Base-by-base conservation (phyloP, 164 flowering plant species). In the Tetrastigma voinierianum region DNA sequence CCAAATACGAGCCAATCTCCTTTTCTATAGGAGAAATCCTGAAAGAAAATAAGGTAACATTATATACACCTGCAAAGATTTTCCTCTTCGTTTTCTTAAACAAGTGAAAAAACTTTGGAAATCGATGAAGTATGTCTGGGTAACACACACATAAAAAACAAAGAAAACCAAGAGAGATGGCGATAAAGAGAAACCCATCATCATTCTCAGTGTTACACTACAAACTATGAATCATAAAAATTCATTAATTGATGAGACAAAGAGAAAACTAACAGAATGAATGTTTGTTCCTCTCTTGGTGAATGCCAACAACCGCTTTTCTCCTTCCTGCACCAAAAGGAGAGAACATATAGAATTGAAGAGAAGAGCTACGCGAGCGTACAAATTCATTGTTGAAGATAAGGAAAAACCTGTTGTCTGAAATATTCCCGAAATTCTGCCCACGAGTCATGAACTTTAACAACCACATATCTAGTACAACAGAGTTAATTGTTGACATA, bases 1-100 rank as follows among this genome's bases (percentile, higher is more conserved):
- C 98, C 98, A 74, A 95, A 95, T 21, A 95, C 76, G 24, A 95
- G 96, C 86, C 92, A 91, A 69, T 95, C 98, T 12, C 98, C 98
- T 69, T 65, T 80, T 67, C 80, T 86, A 72, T 86, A 95, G 7
- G 90, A 76, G 69, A 90, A 89, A 19, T 89, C 96, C 98, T 95
- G 85, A 56, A 55, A 20, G 51, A 20, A 46, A 15, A 48, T 13
- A 46, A 17, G 46, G 40, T 7, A 32, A 32, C 7, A 32, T 32
- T 4, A 25, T 4, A 25, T 25, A 25, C 40, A 3, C 40, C 40
- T 25, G 32, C 32, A n/a, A n/a, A n/a, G n/a, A n/a, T n/a, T n/a
- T n/a, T n/a, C n/a, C n/a, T n/a, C n/a, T n/a, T n/a, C n/a, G n/a
- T n/a, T n/a, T n/a, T n/a, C n/a, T n/a, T n/a, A n/a, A n/a, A n/a